These are phyloP conservation scores for Tetrapyrgos nigripes DNA, from an alignment of 1,284 basidiomycete species.

Conservation along the genomic window DNA sequence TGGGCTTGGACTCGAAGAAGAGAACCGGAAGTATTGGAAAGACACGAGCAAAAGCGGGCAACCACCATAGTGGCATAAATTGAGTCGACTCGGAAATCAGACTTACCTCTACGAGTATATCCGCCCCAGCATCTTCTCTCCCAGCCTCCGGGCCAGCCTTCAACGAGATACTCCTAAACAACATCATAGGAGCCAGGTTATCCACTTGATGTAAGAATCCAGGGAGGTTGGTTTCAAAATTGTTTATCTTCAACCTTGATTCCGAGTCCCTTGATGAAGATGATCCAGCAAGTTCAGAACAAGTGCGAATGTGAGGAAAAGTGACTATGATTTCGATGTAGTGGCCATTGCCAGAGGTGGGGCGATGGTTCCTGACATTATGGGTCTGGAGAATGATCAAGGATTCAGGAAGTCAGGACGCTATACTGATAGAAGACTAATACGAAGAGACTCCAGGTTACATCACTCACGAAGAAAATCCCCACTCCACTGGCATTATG, in stretches of 20 bases:
- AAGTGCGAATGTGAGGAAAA: neutral
- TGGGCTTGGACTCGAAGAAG: neutral
- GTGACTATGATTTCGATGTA: slow-evolving; percentile 4
- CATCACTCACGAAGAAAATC: neutral
- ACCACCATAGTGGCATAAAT: too few relatives aligned
- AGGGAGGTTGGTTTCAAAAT: slow-evolving; percentile 8
- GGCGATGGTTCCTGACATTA: neutral
- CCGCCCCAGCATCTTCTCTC: too few relatives aligned
- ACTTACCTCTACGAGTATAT: slow-evolving; percentile 6
- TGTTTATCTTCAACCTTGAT: neutral
- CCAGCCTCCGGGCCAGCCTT: too few relatives aligned
- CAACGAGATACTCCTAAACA: slow-evolving; percentile 6
- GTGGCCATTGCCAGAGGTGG: neutral
- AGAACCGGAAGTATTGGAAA: too few relatives aligned
- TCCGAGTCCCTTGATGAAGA: neutral
- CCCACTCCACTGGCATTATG: too few relatives aligned
- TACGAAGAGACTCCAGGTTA: neutral
- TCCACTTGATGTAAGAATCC: slow-evolving; percentile 7
- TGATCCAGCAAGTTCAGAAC: neutral
- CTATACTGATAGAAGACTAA: neutral
- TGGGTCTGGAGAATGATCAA: neutral
- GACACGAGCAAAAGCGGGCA: too few relatives aligned
- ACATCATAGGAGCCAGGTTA: slow-evolving; percentile 2
- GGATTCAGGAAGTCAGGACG: neutral
- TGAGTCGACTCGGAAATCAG: too few relatives aligned